phyloP scores from a whole-genome alignment of 2,329 filamentous ascomycete species.

The Onygenales sp. region DNA sequence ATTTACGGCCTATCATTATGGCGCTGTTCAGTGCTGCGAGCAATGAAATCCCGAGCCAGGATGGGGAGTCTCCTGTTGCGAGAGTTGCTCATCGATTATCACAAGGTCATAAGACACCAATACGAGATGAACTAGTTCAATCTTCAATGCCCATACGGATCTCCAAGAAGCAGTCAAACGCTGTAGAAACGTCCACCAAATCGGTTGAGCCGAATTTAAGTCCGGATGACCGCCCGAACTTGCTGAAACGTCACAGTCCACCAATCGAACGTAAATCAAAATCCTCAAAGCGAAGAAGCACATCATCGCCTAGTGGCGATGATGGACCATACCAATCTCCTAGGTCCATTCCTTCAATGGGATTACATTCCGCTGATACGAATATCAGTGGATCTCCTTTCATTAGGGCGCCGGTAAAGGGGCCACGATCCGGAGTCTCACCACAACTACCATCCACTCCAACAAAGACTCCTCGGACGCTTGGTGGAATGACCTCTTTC shows the following conservation, averaged over 20 bases:
- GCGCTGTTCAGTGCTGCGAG: background rate
- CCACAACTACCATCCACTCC: slow-evolving; percentile 1
- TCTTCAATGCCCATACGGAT: background rate
- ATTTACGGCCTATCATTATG: background rate
- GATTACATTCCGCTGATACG: slow-evolving; percentile 20
- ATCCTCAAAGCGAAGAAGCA: slow-evolving; percentile 19
- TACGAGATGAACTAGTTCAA: background rate
- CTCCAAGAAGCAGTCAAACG: slow-evolving; percentile 2
- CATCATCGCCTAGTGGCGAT: slow-evolving; percentile 18
- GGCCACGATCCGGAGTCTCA: slow-evolving; percentile 7
- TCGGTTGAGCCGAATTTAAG: background rate
- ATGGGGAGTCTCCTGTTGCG: background rate
- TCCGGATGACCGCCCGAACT: slow-evolving; percentile 1
- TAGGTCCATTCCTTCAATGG: slow-evolving; percentile 14
- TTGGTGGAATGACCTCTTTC: background rate
- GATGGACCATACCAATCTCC: slow-evolving; percentile 13
- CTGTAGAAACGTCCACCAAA: background rate
- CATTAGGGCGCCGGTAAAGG: slow-evolving; percentile 30
- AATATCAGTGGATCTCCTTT: slow-evolving; percentile 43
- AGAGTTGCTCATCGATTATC: background rate
- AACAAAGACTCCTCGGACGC: background rate
- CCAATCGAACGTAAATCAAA: slow-evolving; percentile 20
- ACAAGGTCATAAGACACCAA: background rate
- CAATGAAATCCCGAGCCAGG: background rate
- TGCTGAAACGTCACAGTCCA: slow-evolving; percentile 26